These are phyloP conservation scores for Ophiostoma piceae DNA, from an alignment of 2,329 filamentous ascomycete genomes.

Conservation along the genomic window DNA sequence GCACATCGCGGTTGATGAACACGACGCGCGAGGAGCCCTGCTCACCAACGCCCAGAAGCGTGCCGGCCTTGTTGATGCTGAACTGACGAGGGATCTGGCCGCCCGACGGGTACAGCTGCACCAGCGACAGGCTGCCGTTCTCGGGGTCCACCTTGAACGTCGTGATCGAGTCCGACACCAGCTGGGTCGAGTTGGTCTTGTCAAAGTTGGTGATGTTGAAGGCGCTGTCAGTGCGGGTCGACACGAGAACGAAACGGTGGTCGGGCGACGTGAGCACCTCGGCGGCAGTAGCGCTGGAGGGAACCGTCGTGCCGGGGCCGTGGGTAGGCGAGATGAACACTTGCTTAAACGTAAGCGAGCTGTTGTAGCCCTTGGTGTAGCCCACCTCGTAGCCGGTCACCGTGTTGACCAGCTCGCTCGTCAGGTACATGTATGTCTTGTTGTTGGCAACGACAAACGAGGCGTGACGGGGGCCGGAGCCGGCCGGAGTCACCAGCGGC, in stretches of 20 bases:
- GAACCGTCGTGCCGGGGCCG: constrained; percentile 40
- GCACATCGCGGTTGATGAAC: constrained; percentile 55
- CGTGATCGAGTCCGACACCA: constrained; percentile 60
- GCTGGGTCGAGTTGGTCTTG: constrained; percentile 38
- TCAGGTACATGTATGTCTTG: constrained; percentile 54
- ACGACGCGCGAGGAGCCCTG: constrained; percentile 57
- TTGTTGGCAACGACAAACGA: constrained; percentile 47
- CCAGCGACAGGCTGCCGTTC: constrained; percentile 51
- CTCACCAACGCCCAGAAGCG: constrained; percentile 59
- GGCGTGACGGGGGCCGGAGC: constrained; percentile 61
- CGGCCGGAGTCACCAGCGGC: constrained; percentile 43
- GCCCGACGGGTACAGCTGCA: constrained; percentile 57
- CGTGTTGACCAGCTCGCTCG: constrained; percentile 56
- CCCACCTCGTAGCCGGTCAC: constrained; percentile 52
- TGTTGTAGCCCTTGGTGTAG: constrained; percentile 40
- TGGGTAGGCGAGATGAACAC: constrained; percentile 47
- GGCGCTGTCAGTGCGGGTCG: constrained; percentile 59
- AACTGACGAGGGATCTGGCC: constrained; percentile 64
- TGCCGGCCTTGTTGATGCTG: constrained; percentile 58
- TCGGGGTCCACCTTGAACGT: constrained; percentile 52
- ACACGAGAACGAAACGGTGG: constrained; percentile 59
- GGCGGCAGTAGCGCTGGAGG: constrained; percentile 43
- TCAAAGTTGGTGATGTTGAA: constrained; percentile 48
- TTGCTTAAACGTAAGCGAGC: constrained; percentile 42
- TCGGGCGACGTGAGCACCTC: constrained; percentile 57